A percentile compares a stretch with the other conserved stretches of the same genome.
Evolutionary conservation across 768 basidiomycete genomes (phyloP).

Genomic region (Tricholoma flavovirens): DNA sequence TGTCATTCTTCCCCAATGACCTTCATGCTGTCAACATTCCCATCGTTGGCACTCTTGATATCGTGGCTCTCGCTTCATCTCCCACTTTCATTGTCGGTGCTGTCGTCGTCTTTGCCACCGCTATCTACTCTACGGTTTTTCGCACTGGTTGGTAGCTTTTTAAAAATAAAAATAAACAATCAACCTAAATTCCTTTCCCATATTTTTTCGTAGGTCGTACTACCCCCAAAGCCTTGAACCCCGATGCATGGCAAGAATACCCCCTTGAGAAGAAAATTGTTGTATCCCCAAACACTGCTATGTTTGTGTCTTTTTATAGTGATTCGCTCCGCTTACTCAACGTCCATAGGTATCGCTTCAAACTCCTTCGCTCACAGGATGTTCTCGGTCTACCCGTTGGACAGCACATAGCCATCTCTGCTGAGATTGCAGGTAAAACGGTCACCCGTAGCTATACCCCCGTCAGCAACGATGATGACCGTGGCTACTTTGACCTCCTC

Average conservation of each 20-base stretch:
- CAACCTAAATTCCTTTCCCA: constrained; percentile 7
- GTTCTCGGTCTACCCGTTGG: constrained; percentile 92
- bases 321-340: not conserved
- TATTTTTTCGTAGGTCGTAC: constrained; percentile 39
- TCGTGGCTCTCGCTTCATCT: constrained; percentile 31
- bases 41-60: constrained; percentile 30
- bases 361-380: constrained; percentile 65
- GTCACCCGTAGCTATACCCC: constrained; percentile 94
- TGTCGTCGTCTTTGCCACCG: constrained; percentile 40
- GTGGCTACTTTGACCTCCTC: constrained; percentile 91
- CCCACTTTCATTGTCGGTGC: constrained; percentile 51
- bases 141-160: constrained; percentile 31
- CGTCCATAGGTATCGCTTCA: constrained; percentile 79
- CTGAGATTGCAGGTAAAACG: constrained; percentile 88
- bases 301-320: constrained; percentile 44
- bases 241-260: constrained; percentile 77
- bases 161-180: no score
- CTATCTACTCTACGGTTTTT: constrained; percentile 50
- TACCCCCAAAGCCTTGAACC: constrained; percentile 69
- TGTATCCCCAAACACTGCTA: constrained; percentile 93
- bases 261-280: constrained; percentile 73
- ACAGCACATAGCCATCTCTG: constrained; percentile 90
- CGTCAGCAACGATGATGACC: constrained; percentile 88
- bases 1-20: not conserved
- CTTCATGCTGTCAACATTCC: constrained; percentile 32